phyloP scores from a whole-genome alignment of 352 stramenopile species.

The Aphanomyces euteiches region DNA sequence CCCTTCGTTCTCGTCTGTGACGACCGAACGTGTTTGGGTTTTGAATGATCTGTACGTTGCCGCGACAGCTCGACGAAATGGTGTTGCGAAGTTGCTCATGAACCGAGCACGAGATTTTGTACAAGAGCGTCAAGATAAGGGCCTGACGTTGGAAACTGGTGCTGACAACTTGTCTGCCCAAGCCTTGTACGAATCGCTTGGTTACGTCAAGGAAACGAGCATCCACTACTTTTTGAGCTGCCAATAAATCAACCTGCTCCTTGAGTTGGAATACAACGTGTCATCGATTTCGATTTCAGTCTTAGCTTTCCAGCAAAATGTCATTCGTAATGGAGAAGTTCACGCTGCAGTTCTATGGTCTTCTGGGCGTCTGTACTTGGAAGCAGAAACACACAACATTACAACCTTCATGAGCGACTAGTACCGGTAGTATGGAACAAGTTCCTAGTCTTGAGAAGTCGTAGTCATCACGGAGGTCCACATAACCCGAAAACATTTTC shows the following conservation, averaged over 20 bases:
- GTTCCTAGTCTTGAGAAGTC: no score
- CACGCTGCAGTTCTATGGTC: no score
- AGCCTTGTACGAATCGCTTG: conserved; percentile 22
- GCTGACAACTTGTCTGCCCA: conserved; percentile 21
- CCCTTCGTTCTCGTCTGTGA: conserved; percentile 27
- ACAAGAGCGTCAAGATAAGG: not conserved
- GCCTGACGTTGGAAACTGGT: conserved; percentile 21
- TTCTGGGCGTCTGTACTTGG: no score
- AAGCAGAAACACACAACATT: no score
- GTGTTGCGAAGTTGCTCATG: conserved; percentile 15
- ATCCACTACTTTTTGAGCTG: conserved; percentile 27
- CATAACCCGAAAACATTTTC: no score
- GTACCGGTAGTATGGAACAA: no score
- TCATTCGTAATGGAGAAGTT: no score
- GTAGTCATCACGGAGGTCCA: no score
- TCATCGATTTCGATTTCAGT: no score
- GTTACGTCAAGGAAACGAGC: not conserved
- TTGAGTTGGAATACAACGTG: no score
- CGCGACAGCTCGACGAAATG: not conserved
- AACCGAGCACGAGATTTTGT: conserved; percentile 18
- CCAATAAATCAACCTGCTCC: not conserved
- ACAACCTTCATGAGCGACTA: no score
- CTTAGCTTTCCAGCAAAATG: no score
- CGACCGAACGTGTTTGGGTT: conserved; percentile 25
- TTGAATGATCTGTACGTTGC: conserved; percentile 28